Evolutionary conservation across 371 early-diverging fungal genomes (phyloP).

Genomic region (Mucor lusitanicus): DNA sequence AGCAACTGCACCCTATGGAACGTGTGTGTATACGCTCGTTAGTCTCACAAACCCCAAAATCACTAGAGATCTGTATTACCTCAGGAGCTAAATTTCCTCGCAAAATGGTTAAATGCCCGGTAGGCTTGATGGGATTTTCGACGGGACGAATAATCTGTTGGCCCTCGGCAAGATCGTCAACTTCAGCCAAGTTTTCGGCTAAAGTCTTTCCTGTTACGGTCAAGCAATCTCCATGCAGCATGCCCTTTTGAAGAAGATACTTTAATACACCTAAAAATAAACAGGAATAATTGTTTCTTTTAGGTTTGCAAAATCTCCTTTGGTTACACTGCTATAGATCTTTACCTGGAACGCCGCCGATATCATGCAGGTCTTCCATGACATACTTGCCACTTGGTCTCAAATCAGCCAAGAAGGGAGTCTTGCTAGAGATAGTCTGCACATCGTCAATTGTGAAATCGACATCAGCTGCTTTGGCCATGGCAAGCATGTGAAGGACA

Average conservation of each 20-base stretch:
- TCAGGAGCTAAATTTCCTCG: constrained; percentile 95
- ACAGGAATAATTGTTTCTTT: background rate
- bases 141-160: constrained; percentile 89
- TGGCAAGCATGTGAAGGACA: constrained; percentile 93
- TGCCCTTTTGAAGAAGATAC: constrained; percentile 73
- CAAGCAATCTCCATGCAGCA: constrained; percentile 76
- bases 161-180: constrained; percentile 70
- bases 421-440: constrained; percentile 84
- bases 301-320: background rate
- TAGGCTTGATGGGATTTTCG: constrained; percentile 86
- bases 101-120: constrained; percentile 93
- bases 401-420: constrained; percentile 94
- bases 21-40: background rate
- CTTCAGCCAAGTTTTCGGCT: constrained; percentile 72
- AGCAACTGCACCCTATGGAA: constrained; percentile 77
- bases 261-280: constrained; percentile 70
- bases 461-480: constrained; percentile 84
- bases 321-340: background rate
- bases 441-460: constrained; percentile 88
- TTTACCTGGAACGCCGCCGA: constrained; percentile 77
- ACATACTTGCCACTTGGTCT: constrained; percentile 93
- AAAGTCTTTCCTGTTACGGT: constrained; percentile 90
- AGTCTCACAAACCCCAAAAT: background rate
- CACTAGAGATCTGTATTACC: background rate
- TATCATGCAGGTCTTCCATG: constrained; percentile 81